phyloP scores from a whole-genome alignment of 192 early-diverging fungal genomes.

The Linnemannia schmuckeri region DNA sequence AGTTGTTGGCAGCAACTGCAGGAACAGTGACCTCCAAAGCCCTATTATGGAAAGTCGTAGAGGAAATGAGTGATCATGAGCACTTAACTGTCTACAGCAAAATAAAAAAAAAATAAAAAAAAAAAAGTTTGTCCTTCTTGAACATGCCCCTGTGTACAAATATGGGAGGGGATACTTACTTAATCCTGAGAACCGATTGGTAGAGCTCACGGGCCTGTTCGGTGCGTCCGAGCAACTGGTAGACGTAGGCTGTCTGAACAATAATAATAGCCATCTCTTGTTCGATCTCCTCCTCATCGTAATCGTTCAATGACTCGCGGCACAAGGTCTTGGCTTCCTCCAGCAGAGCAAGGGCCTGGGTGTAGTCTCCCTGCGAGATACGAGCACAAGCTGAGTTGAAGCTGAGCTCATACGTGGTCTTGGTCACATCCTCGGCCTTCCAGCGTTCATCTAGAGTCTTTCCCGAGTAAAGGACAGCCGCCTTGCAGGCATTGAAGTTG shows the following conservation, averaged over 20 bases:
- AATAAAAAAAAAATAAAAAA: neutral
- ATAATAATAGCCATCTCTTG: constrained; percentile 73
- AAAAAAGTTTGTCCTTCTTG: neutral
- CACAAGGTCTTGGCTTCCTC: constrained; percentile 67
- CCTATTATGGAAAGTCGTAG: constrained; percentile 32
- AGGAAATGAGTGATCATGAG: neutral
- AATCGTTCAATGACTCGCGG: constrained; percentile 64
- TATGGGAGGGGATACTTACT: constrained; percentile 50
- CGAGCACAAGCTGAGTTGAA: constrained; percentile 76
- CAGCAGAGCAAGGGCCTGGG: constrained; percentile 65
- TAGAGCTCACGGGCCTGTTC: constrained; percentile 72
- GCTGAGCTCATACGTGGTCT: constrained; percentile 72
- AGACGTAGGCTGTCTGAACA: constrained; percentile 76
- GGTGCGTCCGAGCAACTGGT: constrained; percentile 69
- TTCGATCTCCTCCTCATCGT: constrained; percentile 74
- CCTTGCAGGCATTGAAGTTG: constrained; percentile 66
- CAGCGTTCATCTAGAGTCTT: constrained; percentile 36
- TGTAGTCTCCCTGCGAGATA: constrained; percentile 67
- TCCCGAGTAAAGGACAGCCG: constrained; percentile 60
- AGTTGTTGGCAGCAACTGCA: constrained; percentile 79
- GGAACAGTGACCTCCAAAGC: constrained; percentile 66
- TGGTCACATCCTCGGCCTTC: constrained; percentile 30
- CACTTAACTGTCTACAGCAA: neutral
- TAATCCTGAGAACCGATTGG: constrained; percentile 65
- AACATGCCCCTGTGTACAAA: neutral